A percentile compares a stretch with the other conserved stretches of the same genome.
Conservation (phyloP, 306 rosid genomes). For the Fragaria vesca region DNA sequence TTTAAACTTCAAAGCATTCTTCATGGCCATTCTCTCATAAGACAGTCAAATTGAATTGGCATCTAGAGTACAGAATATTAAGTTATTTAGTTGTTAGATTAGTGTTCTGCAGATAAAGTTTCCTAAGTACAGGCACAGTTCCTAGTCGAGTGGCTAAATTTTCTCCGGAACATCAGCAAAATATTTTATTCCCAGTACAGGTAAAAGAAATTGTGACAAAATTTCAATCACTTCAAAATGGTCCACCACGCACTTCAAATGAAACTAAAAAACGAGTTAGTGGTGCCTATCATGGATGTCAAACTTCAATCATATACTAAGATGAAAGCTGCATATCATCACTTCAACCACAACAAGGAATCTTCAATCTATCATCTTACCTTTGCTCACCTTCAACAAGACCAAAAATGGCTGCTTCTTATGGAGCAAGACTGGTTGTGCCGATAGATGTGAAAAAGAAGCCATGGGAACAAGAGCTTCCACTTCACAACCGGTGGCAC, state of each 20-base stretch:
- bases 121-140: conserved; percentile 22
- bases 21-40: neutral
- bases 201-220: conserved; percentile 14
- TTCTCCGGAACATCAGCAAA: neutral
- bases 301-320: conserved; percentile 1
- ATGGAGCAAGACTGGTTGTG: conserved; percentile 50
- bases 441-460: conserved; percentile 65
- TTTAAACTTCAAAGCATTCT: neutral
- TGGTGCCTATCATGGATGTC: conserved; percentile 25
- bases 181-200: neutral
- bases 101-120: neutral
- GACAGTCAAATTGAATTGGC: neutral
- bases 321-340: conserved; percentile 3
- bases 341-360: conserved; percentile 1
- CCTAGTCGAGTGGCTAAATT: conserved; percentile 32
- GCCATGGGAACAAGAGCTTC: conserved; percentile 66
- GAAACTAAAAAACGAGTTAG: neutral
- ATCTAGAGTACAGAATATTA: neutral
- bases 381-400: conserved; percentile 11
- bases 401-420: conserved; percentile 56
- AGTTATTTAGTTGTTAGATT: neutral
- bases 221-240: conserved; percentile 24
- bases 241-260: conserved; percentile 36
- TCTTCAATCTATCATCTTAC: conserved; percentile 4
- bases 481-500: conserved; percentile 89